Evolutionary conservation across 2,329 filamentous ascomycete genomes (phyloP), one percentile per base, ranked within the genome.

Genomic region (Pseudogymnoascus sp.): DNA sequence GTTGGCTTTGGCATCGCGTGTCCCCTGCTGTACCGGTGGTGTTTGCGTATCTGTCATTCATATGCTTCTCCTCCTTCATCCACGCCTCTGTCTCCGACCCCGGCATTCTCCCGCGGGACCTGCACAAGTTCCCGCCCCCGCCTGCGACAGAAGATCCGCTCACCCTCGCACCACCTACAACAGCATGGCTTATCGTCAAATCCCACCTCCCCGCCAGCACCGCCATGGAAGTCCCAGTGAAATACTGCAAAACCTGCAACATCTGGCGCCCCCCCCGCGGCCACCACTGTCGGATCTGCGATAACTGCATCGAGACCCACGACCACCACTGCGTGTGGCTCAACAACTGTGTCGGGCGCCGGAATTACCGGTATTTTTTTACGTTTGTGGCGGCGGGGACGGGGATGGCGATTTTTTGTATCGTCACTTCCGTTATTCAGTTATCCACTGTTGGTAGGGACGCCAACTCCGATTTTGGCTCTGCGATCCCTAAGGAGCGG

Each of bases 241-340:
- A 99, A 77, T 97, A 96, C 77, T 99, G 94, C 83, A 93, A 92
- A 73, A 96, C 92, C 16, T 99, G 94, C 80, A 92, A 92, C 71
- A 92, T 99, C 69, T 99, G 94, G 94, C 89, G 94, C 1, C 94
- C 94, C 37, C 92, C 93, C 28, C 90, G 94, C 64, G 92, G 91
- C 64, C 95, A 99, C 73, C 94, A 99, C 77, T 99, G 94, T 76
- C 90, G 94, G 63, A 83, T 96, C 28, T 99, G 94, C 77, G 93
- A 99, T 76, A 97, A 95, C 75, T 99, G 94, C 74, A 85, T 99
- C 65, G 94, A 99, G 75, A 96, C 92, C 0, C 91, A 97, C 69
- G 94, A 99, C 72, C 94, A 99, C 72, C 94, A 99, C 76, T 99
- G 94, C 72, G 92, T 97, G 14, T 99, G 94, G 94, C 84, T 99